Percentiles rank a stretch among this genome's conserved stretches.
phyloP scores from a whole-genome alignment of 1,284 basidiomycete species.

The Stygiomarasmius scandens region DNA sequence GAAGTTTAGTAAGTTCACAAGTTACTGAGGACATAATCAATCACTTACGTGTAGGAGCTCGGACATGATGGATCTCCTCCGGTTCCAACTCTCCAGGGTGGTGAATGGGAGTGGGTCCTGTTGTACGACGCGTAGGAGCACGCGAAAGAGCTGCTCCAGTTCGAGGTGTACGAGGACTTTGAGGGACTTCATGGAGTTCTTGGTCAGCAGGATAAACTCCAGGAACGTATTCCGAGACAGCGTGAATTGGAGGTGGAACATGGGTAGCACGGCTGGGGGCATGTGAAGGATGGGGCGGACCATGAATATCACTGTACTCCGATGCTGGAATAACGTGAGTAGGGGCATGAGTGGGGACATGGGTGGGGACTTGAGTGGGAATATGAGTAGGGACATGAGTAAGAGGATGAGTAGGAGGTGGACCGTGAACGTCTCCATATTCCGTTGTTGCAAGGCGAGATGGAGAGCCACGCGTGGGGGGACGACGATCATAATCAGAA shows the following conservation, averaged over 20 bases:
- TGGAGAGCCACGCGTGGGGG: neutral
- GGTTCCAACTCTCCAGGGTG: neutral
- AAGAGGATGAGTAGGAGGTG: constrained; percentile 12
- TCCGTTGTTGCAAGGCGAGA: neutral
- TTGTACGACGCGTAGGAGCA: neutral
- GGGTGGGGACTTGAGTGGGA: neutral
- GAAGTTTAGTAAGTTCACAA: neutral
- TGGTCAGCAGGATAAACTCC: neutral
- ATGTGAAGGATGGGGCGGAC: neutral
- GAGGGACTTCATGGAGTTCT: neutral
- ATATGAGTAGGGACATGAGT: constrained; percentile 17
- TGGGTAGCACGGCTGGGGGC: neutral
- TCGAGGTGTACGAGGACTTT: neutral
- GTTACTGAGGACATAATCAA: neutral
- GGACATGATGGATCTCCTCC: neutral
- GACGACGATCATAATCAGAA: neutral
- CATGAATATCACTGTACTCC: neutral
- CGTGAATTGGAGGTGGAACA: neutral
- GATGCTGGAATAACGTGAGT: too few species aligned
- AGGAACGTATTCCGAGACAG: neutral
- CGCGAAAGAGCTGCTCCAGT: neutral
- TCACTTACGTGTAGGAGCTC: constrained; percentile 1
- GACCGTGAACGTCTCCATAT: constrained; percentile 5
- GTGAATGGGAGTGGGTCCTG: constrained; percentile 1
- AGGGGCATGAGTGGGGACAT: constrained; percentile 1